phyloP scores from a whole-genome alignment of 2,329 filamentous ascomycete genomes.

The Curvularia eragrostidis region DNA sequence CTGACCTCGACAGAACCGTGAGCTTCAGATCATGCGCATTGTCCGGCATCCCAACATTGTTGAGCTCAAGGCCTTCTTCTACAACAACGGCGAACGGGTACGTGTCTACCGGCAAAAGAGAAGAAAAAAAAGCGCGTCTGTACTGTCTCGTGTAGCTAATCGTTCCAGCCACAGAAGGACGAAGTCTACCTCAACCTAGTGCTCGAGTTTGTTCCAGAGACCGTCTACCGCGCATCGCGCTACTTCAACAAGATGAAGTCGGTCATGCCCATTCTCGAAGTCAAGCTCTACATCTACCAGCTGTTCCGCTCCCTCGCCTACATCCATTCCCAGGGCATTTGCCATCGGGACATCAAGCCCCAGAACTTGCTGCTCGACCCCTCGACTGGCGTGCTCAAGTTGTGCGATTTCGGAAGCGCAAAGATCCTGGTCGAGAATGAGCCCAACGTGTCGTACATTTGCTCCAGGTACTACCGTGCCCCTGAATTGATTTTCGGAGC shows the following conservation, averaged over 20 bases:
- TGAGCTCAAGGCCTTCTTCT: constrained; percentile 98
- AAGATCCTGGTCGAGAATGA: constrained; percentile 99
- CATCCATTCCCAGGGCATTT: constrained; percentile 99
- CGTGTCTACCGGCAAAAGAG: constrained; percentile 45
- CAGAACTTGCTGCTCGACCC: constrained; percentile 96
- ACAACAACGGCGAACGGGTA: constrained; percentile 98
- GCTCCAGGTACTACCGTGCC: constrained; percentile 97
- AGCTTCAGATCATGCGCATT: constrained; percentile 99
- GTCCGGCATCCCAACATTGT: constrained; percentile 99
- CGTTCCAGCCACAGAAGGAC: constrained; percentile 65
- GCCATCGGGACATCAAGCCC: constrained; percentile 98
- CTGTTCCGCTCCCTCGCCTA: constrained; percentile 98
- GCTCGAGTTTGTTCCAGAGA: constrained; percentile 97
- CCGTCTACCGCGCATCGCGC: constrained; percentile 94
- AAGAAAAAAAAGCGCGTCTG: neutral
- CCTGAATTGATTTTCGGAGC: constrained; percentile 98
- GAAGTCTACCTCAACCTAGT: constrained; percentile 99
- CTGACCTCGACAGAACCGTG: constrained; percentile 77
- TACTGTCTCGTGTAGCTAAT: constrained; percentile 39
- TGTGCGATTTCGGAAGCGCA: constrained; percentile 98
- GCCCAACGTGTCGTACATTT: constrained; percentile 99
- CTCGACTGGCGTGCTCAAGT: constrained; percentile 87
- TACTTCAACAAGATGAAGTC: constrained; percentile 99
- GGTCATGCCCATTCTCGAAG: constrained; percentile 97
- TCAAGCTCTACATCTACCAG: constrained; percentile 99